These are phyloP conservation scores for Ulota crispa DNA, from an alignment of 225 moss, liverwort and hornwort species.

Conservation along the genomic window DNA sequence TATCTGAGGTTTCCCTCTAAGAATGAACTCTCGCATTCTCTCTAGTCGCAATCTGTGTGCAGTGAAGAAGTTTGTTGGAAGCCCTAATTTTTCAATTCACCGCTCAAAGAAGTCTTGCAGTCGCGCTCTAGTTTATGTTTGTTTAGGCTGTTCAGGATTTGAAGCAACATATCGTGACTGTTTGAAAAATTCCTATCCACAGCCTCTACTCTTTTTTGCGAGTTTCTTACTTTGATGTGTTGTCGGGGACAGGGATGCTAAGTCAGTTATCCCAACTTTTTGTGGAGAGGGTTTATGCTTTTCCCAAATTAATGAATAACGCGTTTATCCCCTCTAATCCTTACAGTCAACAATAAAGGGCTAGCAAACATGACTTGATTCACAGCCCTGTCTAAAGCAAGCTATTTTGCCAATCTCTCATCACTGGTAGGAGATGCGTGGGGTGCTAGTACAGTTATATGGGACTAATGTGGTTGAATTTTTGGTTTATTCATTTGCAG, in stretches of 20 bases:
- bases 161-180: background rate
- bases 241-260: conserved; percentile 91
- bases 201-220: background rate
- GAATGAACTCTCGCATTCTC: background rate
- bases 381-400: background rate
- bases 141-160: background rate
- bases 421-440: background rate
- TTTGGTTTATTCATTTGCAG: conserved; percentile 36
- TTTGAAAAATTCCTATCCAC: background rate
- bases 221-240: conserved; percentile 39
- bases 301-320: no score
- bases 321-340: no score
- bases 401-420: background rate
- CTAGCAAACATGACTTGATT: background rate
- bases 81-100: conserved; percentile 7
- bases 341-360: background rate
- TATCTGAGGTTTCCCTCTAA: background rate
- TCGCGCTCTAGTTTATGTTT: background rate
- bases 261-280: conserved; percentile 92
- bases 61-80: background rate
- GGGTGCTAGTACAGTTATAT: background rate
- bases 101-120: no score
- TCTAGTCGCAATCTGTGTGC: background rate
- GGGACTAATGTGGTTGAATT: background rate
- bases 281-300: no score